Evolutionary conservation across 1,139 yeast genomes (phyloP).

Genomic region (Protomyces macrosporus): DNA sequence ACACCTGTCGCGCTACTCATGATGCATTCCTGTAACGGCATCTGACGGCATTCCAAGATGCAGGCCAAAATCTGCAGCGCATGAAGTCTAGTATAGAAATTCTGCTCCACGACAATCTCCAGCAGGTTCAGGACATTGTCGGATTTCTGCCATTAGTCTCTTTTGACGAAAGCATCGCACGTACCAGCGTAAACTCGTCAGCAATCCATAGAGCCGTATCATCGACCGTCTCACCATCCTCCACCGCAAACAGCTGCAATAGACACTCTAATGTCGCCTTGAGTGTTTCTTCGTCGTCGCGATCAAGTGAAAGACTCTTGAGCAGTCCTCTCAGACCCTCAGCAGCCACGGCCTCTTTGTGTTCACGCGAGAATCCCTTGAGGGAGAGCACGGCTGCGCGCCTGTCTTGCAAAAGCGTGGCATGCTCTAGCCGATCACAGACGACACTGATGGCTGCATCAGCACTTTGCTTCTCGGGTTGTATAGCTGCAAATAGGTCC

Average conservation of each 20-base stretch:
- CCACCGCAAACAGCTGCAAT: slow-evolving; percentile 67
- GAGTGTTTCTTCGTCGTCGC: slow-evolving; percentile 63
- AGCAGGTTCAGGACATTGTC: slow-evolving; percentile 57
- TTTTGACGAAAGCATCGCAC: not conserved
- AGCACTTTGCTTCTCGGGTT: slow-evolving; percentile 45
- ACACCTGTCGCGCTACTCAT: slow-evolving; percentile 73
- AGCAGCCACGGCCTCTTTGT: slow-evolving; percentile 84
- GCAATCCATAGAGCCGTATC: slow-evolving; percentile 93
- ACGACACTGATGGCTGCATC: slow-evolving; percentile 84
- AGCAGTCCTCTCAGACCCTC: slow-evolving; percentile 76
- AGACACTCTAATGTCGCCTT: slow-evolving; percentile 83
- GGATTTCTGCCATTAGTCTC: slow-evolving; percentile 40
- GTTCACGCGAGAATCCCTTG: slow-evolving; percentile 83
- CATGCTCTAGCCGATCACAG: slow-evolving; percentile 80
- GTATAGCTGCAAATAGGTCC: slow-evolving; percentile 13
- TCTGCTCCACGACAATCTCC: slow-evolving; percentile 52
- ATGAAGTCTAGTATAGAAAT: slow-evolving; percentile 73
- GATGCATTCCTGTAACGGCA: slow-evolving; percentile 67
- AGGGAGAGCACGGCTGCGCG: slow-evolving; percentile 86
- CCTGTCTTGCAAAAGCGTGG: slow-evolving; percentile 76
- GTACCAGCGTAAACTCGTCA: slow-evolving; percentile 74
- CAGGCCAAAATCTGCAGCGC: slow-evolving; percentile 82
- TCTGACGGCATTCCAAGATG: slow-evolving; percentile 68
- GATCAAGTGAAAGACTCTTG: slow-evolving; percentile 59
- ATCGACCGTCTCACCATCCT: slow-evolving; percentile 49